Percentiles rank a stretch among this genome's conserved stretches.
phyloP scores from a whole-genome alignment of 495 filamentous ascomycete species.

The Physcia stellaris region DNA sequence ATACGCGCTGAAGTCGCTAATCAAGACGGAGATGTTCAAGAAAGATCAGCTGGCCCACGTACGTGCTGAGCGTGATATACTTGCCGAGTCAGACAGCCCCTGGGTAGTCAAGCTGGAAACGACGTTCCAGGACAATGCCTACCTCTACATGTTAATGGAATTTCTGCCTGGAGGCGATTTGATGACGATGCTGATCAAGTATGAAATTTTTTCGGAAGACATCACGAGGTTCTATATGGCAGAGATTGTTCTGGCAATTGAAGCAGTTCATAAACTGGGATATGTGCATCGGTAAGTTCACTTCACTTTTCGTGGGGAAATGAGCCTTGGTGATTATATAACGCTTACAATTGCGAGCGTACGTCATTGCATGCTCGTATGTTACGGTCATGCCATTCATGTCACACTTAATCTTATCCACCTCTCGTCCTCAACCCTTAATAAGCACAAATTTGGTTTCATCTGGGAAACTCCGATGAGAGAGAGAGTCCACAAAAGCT shows the following conservation, averaged over 20 bases:
- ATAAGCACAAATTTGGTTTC: too few species aligned
- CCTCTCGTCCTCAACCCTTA: too few species aligned
- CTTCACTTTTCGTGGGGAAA: too few species aligned
- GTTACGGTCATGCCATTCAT: too few species aligned
- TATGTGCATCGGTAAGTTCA: constrained; percentile 87
- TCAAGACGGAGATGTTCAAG: constrained; percentile 99
- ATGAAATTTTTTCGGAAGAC: constrained; percentile 97
- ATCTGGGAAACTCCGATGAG: too few species aligned
- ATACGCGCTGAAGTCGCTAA: constrained; percentile 93
- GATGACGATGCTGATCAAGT: constrained; percentile 99
- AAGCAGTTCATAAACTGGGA: constrained; percentile 92
- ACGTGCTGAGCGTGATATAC: constrained; percentile 90
- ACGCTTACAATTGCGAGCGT: too few species aligned
- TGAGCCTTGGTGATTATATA: too few species aligned
- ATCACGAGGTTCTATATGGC: constrained; percentile 99
- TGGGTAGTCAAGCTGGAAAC: constrained; percentile 98
- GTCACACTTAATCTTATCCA: too few species aligned
- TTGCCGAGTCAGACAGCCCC: constrained; percentile 95
- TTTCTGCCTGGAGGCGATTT: constrained; percentile 95
- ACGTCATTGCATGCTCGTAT: too few species aligned
- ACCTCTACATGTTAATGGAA: constrained; percentile 98
- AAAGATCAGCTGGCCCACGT: constrained; percentile 99
- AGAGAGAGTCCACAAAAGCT: too few species aligned
- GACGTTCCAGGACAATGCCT: constrained; percentile 90
- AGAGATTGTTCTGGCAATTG: constrained; percentile 92